A percentile compares a stretch with the other conserved stretches of the same genome.
Conservation (phyloP, 805 yeast species). For the Hanseniaspora vineae region DNA sequence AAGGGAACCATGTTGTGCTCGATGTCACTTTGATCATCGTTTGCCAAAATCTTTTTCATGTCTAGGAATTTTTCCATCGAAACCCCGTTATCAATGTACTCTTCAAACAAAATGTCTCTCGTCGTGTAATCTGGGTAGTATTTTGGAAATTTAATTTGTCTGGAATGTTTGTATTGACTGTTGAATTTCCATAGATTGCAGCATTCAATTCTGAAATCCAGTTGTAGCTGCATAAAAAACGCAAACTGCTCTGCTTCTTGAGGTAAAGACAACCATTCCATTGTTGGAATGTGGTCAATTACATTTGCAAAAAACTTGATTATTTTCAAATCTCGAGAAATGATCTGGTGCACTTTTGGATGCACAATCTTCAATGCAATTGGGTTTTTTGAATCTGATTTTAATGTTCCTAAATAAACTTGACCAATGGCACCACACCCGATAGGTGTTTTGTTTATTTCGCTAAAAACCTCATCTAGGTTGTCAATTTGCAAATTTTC, state of each 20-base stretch:
- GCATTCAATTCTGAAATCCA: slow-evolving; percentile 85
- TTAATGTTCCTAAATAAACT: slow-evolving; percentile 66
- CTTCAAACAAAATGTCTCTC: slow-evolving; percentile 71
- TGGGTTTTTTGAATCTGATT: slow-evolving; percentile 26
- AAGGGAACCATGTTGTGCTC: slow-evolving; percentile 25
- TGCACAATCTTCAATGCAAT: slow-evolving; percentile 83
- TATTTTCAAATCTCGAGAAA: slow-evolving; percentile 69
- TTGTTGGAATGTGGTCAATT: slow-evolving; percentile 70
- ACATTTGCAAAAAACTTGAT: slow-evolving; percentile 69
- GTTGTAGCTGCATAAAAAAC: slow-evolving; percentile 72
- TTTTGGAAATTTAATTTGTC: slow-evolving; percentile 67
- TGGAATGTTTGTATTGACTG: slow-evolving; percentile 40
- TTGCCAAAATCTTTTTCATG: slow-evolving; percentile 21
- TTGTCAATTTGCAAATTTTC: slow-evolving; percentile 38
- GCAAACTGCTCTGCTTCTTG: slow-evolving; percentile 87
- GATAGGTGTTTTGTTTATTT: slow-evolving; percentile 59
- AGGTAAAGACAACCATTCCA: slow-evolving; percentile 96
- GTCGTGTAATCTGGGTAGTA: slow-evolving; percentile 57
- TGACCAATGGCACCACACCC: slow-evolving; percentile 99
- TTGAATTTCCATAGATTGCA: slow-evolving; percentile 62
- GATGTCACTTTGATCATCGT: slow-evolving; percentile 22
- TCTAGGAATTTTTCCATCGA: slow-evolving; percentile 64
- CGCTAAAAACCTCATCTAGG: slow-evolving; percentile 70
- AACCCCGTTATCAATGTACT: slow-evolving; percentile 58
- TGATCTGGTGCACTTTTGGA: slow-evolving; percentile 63